Percentiles rank a stretch among this genome's conserved stretches.
Evolutionary conservation across 306 rosid genomes (phyloP).

Genomic region (Cucurbita argyrosperma): DNA sequence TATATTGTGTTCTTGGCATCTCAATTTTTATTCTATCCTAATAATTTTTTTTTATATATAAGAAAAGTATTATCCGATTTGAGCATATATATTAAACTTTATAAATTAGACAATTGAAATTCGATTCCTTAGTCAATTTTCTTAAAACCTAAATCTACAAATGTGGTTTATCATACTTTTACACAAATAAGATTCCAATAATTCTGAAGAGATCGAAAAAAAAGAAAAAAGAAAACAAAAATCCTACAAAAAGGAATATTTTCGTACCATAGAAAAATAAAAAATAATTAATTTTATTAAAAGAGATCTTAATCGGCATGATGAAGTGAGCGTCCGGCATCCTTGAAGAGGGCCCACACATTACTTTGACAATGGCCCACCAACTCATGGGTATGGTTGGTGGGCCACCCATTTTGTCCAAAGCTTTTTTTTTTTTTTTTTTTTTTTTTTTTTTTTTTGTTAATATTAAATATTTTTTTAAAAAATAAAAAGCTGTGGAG

Average conservation of each 20-base stretch:
- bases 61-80: too few relatives aligned
- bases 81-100: not conserved
- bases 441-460: not conserved
- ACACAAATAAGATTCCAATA: not conserved
- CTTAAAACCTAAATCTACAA: not conserved
- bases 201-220: not conserved
- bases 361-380: constrained; percentile 7
- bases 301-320: not conserved
- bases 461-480: not conserved
- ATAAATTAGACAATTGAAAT: not conserved
- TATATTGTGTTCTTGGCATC: too few relatives aligned
- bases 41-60: too few relatives aligned
- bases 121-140: not conserved
- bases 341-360: not conserved
- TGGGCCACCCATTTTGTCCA: constrained; percentile 4
- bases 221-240: too few relatives aligned
- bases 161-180: not conserved
- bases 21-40: too few relatives aligned
- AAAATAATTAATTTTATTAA: not conserved
- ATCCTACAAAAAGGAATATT: too few relatives aligned
- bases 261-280: not conserved
- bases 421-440: not conserved
- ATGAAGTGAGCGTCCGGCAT: constrained; percentile 6
- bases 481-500: not conserved
- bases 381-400: constrained; percentile 6